phyloP scores from a whole-genome alignment of 164 flowering plant genomes.

The Piper longum region DNA sequence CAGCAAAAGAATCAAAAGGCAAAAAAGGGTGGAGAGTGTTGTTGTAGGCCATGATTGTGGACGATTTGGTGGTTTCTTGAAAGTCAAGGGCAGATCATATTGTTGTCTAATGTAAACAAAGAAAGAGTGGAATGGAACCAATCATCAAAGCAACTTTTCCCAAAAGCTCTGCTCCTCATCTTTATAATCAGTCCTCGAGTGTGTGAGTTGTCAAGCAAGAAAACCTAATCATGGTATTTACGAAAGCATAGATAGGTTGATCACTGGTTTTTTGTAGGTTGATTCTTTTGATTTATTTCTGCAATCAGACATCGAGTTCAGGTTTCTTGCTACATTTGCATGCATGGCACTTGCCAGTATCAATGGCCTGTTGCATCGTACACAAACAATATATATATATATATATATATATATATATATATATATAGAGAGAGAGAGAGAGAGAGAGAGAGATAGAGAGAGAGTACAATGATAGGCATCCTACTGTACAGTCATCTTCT shows the following conservation, averaged over 20 bases:
- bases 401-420: too few relatives aligned
- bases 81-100: neutral
- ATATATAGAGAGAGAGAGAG: too few relatives aligned
- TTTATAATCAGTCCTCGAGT: neutral
- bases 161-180: neutral
- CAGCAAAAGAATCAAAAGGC: neutral
- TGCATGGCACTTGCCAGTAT: neutral
- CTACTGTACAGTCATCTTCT: neutral
- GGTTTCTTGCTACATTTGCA: neutral
- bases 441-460: too few relatives aligned
- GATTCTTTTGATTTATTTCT: neutral
- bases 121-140: neutral
- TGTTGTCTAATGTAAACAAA: neutral
- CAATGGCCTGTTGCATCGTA: neutral
- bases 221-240: neutral
- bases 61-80: neutral
- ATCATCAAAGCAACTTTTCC: neutral
- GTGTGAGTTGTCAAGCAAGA: neutral
- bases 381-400: neutral
- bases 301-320: neutral
- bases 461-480: neutral
- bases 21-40: too few relatives aligned
- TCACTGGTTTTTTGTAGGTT: neutral
- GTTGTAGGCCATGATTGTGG: neutral
- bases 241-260: too few relatives aligned